Evolutionary conservation across 495 filamentous ascomycete species (phyloP), one percentile per base, ranked within the genome.

Genomic region (Talaromyces liani): DNA sequence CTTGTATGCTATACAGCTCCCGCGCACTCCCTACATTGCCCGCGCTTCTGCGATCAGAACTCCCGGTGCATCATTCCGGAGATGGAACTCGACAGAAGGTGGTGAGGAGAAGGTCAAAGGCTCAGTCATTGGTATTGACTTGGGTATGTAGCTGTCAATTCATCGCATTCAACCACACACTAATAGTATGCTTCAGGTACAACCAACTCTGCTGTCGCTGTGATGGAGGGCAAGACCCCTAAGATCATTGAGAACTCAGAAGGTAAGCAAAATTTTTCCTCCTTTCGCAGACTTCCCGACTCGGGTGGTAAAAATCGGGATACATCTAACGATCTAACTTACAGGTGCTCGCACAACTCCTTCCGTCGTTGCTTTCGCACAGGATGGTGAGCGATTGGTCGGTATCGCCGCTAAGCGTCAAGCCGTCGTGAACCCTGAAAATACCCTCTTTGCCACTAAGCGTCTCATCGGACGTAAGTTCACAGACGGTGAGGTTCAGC

Each of bases 391-490:
- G 85, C 90, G 95, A 65, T 80, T 98, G 63, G 94, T 98, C 67
- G 94, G 94, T 89, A 92, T 98, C 68, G 91, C 94, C 58, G 94
- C 94, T 66, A 98, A 98, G 86, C 93, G 94, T 73, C 94, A 98
- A 79, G 94, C 94, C 58, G 95, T 98, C 69, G 95, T 98, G 69
- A 98, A 98, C 84, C 94, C 94, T 3, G 94, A 98, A 78, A 98
- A 98, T 81, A 98, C 94, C 57, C 87, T 98, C 58, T 98, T 98
- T 75, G 94, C 94, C 78, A 98, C 94, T 65, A 98, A 98, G 88
- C 92, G 94, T 87, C 87, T 98, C 74, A 98, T 98, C 74, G 94
- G 94, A 68, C 92, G 94, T 73, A 98, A 98, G 83, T 98, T 92
- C 83, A 94, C 88, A 73, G 94, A 98, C 73, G 72, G 83, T 67